These are phyloP conservation scores for Candida stauntonica DNA, from an alignment of 805 yeast species.

Conservation along the genomic window DNA sequence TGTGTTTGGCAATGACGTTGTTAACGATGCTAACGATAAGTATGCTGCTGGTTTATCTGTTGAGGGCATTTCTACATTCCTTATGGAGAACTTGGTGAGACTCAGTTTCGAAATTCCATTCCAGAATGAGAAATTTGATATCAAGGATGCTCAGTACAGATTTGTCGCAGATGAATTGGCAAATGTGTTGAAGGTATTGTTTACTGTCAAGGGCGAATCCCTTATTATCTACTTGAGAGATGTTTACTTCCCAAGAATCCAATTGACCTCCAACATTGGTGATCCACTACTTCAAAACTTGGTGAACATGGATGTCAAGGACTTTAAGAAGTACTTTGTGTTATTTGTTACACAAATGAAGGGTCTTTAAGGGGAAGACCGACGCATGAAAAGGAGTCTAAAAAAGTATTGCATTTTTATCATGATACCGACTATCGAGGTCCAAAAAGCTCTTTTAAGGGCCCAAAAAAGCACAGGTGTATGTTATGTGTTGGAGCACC, in stretches of 20 bases:
- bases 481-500: no score
- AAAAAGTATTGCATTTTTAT: no score
- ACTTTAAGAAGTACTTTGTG: constrained; percentile 67
- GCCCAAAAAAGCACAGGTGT: no score
- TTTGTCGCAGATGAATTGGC: constrained; percentile 73
- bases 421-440: no score
- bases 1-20: constrained; percentile 64
- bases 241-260: constrained; percentile 44
- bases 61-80: constrained; percentile 67
- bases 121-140: constrained; percentile 57
- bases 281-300: constrained; percentile 60
- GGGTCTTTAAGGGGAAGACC: no score
- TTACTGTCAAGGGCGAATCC: constrained; percentile 40
- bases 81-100: constrained; percentile 63
- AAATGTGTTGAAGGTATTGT: constrained; percentile 60
- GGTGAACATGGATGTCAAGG: constrained; percentile 51
- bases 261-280: constrained; percentile 55
- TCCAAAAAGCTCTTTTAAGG: no score
- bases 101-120: constrained; percentile 78
- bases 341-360: constrained; percentile 36
- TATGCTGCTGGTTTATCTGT: constrained; percentile 43
- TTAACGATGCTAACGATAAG: constrained; percentile 56
- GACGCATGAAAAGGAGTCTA: no score
- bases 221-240: constrained; percentile 51
- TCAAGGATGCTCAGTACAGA: constrained; percentile 76